phyloP scores from a whole-genome alignment of 495 filamentous ascomycete genomes.

The Viridothelium virens region DNA sequence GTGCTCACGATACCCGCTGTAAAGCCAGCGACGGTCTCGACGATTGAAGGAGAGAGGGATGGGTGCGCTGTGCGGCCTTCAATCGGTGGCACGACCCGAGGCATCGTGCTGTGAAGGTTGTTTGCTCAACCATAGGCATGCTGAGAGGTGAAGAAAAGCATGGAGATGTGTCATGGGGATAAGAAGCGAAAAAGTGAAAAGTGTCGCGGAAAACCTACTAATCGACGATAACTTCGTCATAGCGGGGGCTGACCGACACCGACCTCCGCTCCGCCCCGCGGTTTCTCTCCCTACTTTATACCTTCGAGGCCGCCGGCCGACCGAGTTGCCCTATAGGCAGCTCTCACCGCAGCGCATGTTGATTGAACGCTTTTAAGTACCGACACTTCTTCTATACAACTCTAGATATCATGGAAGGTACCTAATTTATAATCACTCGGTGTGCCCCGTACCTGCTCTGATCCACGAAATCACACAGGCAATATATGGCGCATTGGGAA shows the following conservation, averaged over 20 bases:
- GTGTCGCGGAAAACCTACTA: neutral
- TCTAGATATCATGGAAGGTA: too few relatives aligned
- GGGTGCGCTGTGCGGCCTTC: conserved; percentile 35
- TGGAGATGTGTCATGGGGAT: neutral
- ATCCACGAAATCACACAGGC: too few relatives aligned
- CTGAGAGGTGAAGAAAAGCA: neutral
- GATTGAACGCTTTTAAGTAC: too few relatives aligned
- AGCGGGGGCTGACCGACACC: neutral
- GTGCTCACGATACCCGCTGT: conserved; percentile 80
- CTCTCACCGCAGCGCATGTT: too few relatives aligned
- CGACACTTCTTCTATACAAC: too few relatives aligned
- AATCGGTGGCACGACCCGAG: conserved; percentile 36
- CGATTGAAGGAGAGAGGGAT: conserved; percentile 62
- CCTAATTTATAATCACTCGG: too few relatives aligned
- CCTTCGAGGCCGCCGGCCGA: too few relatives aligned
- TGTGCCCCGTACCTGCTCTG: too few relatives aligned
- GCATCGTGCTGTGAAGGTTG: conserved; percentile 26
- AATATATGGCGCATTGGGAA: too few relatives aligned
- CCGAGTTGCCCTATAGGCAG: too few relatives aligned
- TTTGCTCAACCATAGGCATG: conserved; percentile 3
- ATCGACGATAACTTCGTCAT: neutral
- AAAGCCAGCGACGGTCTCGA: conserved; percentile 87
- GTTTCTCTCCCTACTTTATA: neutral
- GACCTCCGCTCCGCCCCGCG: neutral
- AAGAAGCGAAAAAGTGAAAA: neutral